Conservation (phyloP, 2,329 filamentous ascomycete genomes). For the Colletotrichum theobromicola region DNA sequence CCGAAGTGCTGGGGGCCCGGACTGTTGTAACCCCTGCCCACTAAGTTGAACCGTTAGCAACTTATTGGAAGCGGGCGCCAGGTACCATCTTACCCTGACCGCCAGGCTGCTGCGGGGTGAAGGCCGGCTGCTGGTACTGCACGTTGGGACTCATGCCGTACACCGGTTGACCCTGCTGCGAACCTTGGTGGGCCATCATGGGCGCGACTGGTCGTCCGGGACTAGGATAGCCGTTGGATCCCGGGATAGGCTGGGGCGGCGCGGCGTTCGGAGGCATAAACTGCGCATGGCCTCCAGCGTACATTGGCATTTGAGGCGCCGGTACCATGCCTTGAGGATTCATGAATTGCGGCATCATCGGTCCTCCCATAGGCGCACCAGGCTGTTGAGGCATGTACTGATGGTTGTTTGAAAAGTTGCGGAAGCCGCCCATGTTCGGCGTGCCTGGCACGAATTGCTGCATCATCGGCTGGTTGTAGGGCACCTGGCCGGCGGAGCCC, state of each 20-base stretch:
- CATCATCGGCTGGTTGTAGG: constrained; percentile 75
- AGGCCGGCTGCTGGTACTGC: constrained; percentile 78
- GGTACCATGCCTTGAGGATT: constrained; percentile 72
- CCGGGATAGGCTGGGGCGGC: constrained; percentile 65
- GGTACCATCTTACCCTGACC: constrained; percentile 68
- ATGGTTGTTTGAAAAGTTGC: constrained; percentile 73
- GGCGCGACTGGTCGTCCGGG: constrained; percentile 79
- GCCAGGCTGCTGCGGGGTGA: constrained; percentile 68
- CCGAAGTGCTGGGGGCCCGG: constrained; percentile 67
- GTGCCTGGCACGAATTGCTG: constrained; percentile 73
- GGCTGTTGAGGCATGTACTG: constrained; percentile 75
- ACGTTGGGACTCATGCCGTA: constrained; percentile 79
- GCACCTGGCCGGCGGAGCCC: constrained; percentile 71
- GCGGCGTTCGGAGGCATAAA: constrained; percentile 66
- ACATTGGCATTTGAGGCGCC: constrained; percentile 81
- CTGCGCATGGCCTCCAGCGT: constrained; percentile 68
- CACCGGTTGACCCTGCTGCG: constrained; percentile 84
- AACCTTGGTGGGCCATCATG: constrained; percentile 95
- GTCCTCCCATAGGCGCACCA: constrained; percentile 70
- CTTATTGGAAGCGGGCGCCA: constrained; percentile 19
- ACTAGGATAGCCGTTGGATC: constrained; percentile 83
- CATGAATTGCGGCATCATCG: constrained; percentile 86
- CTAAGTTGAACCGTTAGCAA: constrained; percentile 50
- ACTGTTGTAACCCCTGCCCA: constrained; percentile 66
- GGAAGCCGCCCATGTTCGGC: constrained; percentile 72